Conservation (phyloP, 306 rosid genomes). For the Cucurbita ficifolia region DNA sequence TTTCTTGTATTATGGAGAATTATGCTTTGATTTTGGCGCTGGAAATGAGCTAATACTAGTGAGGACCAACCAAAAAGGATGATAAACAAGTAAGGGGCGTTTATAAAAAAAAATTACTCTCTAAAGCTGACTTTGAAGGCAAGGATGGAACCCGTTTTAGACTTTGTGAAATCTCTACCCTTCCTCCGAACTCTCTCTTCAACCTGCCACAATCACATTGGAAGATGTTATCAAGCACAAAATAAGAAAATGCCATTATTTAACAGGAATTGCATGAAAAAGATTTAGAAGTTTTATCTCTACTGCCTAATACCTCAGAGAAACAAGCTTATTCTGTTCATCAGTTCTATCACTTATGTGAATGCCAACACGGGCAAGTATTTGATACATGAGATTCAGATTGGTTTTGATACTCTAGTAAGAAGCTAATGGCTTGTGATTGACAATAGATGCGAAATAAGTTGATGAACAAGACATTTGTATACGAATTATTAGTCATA, state of each 20-base stretch:
- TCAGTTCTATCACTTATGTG: not conserved
- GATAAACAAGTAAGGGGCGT: not conserved
- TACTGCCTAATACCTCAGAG: not conserved
- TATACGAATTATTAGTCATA: not conserved
- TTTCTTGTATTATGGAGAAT: not conserved
- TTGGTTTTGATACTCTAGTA: not conserved
- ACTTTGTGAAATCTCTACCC: slow-evolving; percentile 63
- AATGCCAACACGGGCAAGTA: not conserved
- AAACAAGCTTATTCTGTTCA: not conserved
- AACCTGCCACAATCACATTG: slow-evolving; percentile 28
- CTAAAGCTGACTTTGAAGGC: slow-evolving; percentile 93
- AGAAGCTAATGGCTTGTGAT: not conserved
- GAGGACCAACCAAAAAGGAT: not conserved
- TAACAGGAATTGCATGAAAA: not conserved
- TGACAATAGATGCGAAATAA: not conserved
- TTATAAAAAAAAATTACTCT: slow-evolving; percentile 37
- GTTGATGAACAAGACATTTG: not conserved
- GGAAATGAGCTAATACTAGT: not conserved
- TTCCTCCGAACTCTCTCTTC: slow-evolving; percentile 69
- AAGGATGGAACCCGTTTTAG: slow-evolving; percentile 72
- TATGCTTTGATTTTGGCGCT: not conserved
- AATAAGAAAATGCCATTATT: not conserved
- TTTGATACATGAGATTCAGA: not conserved
- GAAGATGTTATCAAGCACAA: slow-evolving; percentile 2
- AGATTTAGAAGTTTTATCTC: not conserved